Evolutionary conservation across 352 stramenopile species (phyloP), one percentile per base, ranked within the genome.

Genomic region (Phytophthora sojae): DNA sequence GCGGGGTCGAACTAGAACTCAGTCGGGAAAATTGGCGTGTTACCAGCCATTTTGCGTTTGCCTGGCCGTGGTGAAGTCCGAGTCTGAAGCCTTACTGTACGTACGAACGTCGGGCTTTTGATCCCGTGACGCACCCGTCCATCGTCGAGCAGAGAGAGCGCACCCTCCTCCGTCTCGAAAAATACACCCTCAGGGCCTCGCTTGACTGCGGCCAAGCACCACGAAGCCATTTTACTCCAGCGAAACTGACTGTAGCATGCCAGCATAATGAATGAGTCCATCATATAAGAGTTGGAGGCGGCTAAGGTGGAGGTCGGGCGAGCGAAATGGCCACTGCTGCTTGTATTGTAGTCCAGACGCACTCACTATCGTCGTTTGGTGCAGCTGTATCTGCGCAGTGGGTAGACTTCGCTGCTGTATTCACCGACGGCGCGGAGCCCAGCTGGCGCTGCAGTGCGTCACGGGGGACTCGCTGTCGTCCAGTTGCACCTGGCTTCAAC

Each of bases 401-500:
- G 4, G 9, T 4, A 8, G 32, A 2, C 12, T 39, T 39, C 32
- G 32, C 32, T 39, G 32, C 32, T 39, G 32, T 39, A 39, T 39
- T 39, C 14, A 39, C 9, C 32, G 32, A 39, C 32, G 32, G 32
- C 32, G 32, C 32, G 26, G 26, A 3, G 26, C 26, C 26, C 26
- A 30, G 26, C 26, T 30, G 26, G 26, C 26, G 26, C 26, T 30
- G 26, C 26, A 11, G 32, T 39, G 32, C 32, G 32, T 39, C 32
- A 39, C 32, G 32, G 12, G 32, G 32, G 32, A 39, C 32, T 39
- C 32, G 32, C 26, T 30, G 14, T 26, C 37, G 23, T 69, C 44
- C 45, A 35, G 60, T 69, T 64, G 66, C 30, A 52, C 32, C 60
- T 64, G 35, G 52, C 59, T 73, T 73, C 66, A 59, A 73, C 62